Evolutionary conservation across 805 yeast species (phyloP), one percentile per base, ranked within the genome.

Genomic region (Lachancea thermotolerans): DNA sequence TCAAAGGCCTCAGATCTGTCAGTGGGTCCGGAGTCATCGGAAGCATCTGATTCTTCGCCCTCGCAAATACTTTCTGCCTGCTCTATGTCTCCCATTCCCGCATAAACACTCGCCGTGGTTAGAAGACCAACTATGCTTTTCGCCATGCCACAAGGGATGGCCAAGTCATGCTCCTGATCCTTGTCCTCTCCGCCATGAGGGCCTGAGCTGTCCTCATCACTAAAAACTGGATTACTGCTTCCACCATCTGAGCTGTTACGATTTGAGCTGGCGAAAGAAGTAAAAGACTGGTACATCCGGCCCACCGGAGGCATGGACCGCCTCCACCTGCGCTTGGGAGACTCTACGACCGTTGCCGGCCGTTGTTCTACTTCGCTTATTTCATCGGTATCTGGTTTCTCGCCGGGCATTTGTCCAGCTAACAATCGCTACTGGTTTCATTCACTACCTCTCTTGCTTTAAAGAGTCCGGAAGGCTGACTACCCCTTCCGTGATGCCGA

Each of bases 41-140:
- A 21, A 21, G 25, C 25, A 21, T 21, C 25, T 4, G 25, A 21
- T 4, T 17, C 21, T 15, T 34, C 21, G 30, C 33, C 44, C 25
- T 48, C 54, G 17, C 46, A 54, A 21, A 55, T 35, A 9, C 49
- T 51, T 17, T 50, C 44, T 4, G 52, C 51, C 17, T 53, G 55
- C 18, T 59, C 58, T 9, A 50, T 50, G 41, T 58, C 58, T 39
- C 59, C 53, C 59, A 59, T 50, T 39, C 67, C 57, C 39, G 77
- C 71, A 54, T 73, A 75, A 47, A 76, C 70, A 49, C 79, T 74
- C 0, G 83, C 80, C 0, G 82, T 73, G 0, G 84, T 77, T 45
- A 79, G 64, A 42, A 77, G 56, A 0, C 78, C 74, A 2, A 76
- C 79, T 51, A 79, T 71, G 36, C 79, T 74, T 52, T 70, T 71